These are phyloP conservation scores for Chionographis japonica DNA, from an alignment of 106 monocot species.

Conservation along the genomic window DNA sequence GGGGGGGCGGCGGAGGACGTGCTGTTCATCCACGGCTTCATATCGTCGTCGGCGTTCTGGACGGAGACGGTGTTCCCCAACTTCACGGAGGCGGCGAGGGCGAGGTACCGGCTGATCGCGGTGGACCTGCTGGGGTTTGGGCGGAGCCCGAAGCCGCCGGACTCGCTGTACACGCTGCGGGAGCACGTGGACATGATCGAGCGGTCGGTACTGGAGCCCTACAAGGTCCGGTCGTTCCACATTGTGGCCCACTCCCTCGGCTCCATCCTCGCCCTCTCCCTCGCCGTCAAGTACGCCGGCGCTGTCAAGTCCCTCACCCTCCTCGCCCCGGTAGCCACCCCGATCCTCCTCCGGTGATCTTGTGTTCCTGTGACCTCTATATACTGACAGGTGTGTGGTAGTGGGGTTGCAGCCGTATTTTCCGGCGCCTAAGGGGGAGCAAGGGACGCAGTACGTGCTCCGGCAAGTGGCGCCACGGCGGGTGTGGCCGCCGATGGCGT, in stretches of 20 bases:
- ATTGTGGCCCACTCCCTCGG: slow-evolving; percentile 15
- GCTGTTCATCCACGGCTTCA: slow-evolving; percentile 16
- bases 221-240: slow-evolving; percentile 16
- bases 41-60: slow-evolving; percentile 12
- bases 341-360: neutral
- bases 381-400: neutral
- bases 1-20: slow-evolving; percentile 3
- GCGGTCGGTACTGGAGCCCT: slow-evolving; percentile 8
- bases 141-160: slow-evolving; percentile 13
- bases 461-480: slow-evolving; percentile 38
- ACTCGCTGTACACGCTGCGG: slow-evolving; percentile 16
- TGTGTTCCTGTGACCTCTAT: neutral
- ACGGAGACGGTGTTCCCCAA: slow-evolving; percentile 16
- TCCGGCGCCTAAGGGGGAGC: slow-evolving; percentile 3
- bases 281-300: slow-evolving; percentile 15
- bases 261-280: slow-evolving; percentile 12
- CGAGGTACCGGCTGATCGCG: slow-evolving; percentile 9
- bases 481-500: slow-evolving; percentile 42
- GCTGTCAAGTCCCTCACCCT: slow-evolving; percentile 13
- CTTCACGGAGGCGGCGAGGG: slow-evolving; percentile 1
- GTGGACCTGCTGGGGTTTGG: slow-evolving; percentile 19
- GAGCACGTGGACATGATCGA: slow-evolving; percentile 14
- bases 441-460: slow-evolving; percentile 35
- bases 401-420: neutral
- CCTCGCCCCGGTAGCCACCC: slow-evolving; percentile 6